Base-by-base conservation (phyloP, 2,329 filamentous ascomycete species). In the Calonectria honghensis region DNA sequence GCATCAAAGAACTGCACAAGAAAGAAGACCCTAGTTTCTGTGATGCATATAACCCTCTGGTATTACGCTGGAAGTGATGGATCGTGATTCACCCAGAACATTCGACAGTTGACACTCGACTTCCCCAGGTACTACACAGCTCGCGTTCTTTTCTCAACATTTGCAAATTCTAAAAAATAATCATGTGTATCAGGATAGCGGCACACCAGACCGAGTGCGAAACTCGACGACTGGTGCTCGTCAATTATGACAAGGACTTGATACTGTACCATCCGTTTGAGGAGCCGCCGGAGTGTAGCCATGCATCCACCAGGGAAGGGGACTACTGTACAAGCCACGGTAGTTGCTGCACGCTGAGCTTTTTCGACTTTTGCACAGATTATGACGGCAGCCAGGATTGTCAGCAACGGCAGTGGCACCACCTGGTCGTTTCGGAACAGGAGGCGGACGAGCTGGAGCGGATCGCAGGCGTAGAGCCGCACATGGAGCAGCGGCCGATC, bases 241-340 rank as follows among this genome's bases (percentile, higher is more conserved):
- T 70, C 27, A 59, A 69, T 24, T 11, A 16, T 29, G 32, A 29
- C 3, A 24, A 13, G 6, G 18, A 27, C 16, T 6, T 66, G 1
- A 13, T 31, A 16, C 20, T 73, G 6, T 70, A 45, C 61, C 52
- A 75, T 27, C 73, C 73, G 11, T 52, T 67, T 27, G 66, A 75
- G 27, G 9, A 29, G 0, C 73, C 73, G 1, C 39, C 6, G 1
- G 4, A 24, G 7, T 72, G 70, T 24, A 16, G 13, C 27, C 63
- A 72, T 41, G 11, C 7, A 27, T 3, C 29, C 4, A 11, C 10
- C 1, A 4, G 14, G 6, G 10, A 45, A 14, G 18, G 11, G 6
- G 14, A 4, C 3, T 18, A 16, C 0, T 68, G 52, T 39, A 3
- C 10, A 7, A 35, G 18, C 27, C 70, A 72, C 32, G 70, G 70